A percentile compares a stretch with the other conserved stretches of the same genome.
phyloP scores from a whole-genome alignment of 2,329 filamentous ascomycete genomes.

The Cordyceps cateniannulata region DNA sequence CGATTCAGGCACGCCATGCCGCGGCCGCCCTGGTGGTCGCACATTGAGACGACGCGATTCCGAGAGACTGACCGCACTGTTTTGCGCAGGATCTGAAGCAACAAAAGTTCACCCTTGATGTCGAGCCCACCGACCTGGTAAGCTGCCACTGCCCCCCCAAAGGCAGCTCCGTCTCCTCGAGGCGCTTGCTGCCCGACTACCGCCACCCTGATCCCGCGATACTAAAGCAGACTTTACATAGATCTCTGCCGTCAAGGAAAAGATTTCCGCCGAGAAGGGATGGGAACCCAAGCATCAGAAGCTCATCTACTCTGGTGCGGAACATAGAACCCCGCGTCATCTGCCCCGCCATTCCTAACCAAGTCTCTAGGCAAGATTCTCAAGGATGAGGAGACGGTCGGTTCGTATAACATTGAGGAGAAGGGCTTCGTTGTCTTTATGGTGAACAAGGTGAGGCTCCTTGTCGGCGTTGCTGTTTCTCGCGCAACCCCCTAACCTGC shows the following conservation, averaged over 20 bases:
- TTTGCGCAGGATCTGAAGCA: slow-evolving; percentile 82
- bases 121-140: slow-evolving; percentile 89
- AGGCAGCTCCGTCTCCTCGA: slow-evolving; percentile 5
- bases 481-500: slow-evolving; percentile 12
- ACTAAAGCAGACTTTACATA: slow-evolving; percentile 28
- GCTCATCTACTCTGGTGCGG: slow-evolving; percentile 92
- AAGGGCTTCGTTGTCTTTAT: slow-evolving; percentile 99
- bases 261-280: slow-evolving; percentile 86
- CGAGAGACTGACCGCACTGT: neutral
- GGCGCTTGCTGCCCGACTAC: neutral
- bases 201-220: neutral
- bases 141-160: slow-evolving; percentile 32
- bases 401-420: slow-evolving; percentile 97
- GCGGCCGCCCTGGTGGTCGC: neutral
- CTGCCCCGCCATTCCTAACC: slow-evolving; percentile 9
- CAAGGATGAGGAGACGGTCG: slow-evolving; percentile 94
- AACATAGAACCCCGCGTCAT: slow-evolving; percentile 12
- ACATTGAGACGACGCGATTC: neutral
- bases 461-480: neutral
- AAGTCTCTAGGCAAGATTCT: slow-evolving; percentile 78
- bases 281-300: slow-evolving; percentile 90
- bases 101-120: slow-evolving; percentile 95
- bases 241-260: slow-evolving; percentile 88
- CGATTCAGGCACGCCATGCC: neutral
- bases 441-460: slow-evolving; percentile 76